Conservation (phyloP, 345 rosid species). For the Aegle marmelos region DNA sequence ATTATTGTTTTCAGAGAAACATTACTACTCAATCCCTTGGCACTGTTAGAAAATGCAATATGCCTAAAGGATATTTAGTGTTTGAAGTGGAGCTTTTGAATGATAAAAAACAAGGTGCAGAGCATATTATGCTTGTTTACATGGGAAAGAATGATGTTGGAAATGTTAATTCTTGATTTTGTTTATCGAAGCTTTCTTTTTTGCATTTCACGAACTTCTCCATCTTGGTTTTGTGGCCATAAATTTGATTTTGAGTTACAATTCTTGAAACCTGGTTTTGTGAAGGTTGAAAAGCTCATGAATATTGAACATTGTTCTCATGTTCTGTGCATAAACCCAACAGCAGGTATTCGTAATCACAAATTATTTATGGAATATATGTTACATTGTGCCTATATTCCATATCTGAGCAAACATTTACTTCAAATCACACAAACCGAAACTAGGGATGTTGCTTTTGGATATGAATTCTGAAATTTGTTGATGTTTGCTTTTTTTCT, state of each 20-base stretch:
- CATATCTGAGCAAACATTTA: not conserved
- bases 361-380: not conserved
- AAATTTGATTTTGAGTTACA: conserved; percentile 22
- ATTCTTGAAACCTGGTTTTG: conserved; percentile 84
- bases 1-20: conserved; percentile 38
- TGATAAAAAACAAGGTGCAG: conserved; percentile 90
- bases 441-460: not conserved
- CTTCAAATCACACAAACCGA: not conserved
- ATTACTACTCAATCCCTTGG: conserved; percentile 85
- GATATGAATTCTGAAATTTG: not conserved
- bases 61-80: conserved; percentile 70
- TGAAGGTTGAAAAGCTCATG: conserved; percentile 90
- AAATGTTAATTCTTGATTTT: conserved; percentile 45
- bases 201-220: not conserved
- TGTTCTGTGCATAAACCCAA: conserved; percentile 95
- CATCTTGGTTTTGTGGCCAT: not conserved
- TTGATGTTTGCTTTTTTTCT: not conserved
- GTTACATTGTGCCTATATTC: not conserved
- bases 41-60: conserved; percentile 84
- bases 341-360: conserved; percentile 37
- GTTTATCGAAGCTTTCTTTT: not conserved
- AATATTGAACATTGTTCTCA: conserved; percentile 83
- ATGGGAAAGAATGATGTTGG: conserved; percentile 97
- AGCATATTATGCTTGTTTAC: conserved; percentile 95
- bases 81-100: conserved; percentile 70